phyloP scores from a whole-genome alignment of 176 grass and related monocot species.

The Oryza nivara region DNA sequence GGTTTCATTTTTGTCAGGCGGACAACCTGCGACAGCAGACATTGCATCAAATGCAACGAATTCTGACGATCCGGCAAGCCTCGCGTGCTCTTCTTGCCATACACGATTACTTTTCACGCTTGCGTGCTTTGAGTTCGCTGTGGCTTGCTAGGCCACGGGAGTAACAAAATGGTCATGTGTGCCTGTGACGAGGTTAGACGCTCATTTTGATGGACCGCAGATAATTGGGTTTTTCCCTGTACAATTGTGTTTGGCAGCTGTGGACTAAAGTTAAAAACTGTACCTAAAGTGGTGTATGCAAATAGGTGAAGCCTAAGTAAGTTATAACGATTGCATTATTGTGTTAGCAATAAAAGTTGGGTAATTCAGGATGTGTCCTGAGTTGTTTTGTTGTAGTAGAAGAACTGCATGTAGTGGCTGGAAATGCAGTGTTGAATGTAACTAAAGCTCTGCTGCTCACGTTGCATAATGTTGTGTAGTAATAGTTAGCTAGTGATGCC shows the following conservation, averaged over 20 bases:
- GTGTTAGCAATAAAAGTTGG: constrained; percentile 43
- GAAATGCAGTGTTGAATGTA: constrained; percentile 13
- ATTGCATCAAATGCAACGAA: constrained; percentile 71
- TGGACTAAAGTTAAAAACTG: constrained; percentile 23
- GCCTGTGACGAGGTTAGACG: not conserved
- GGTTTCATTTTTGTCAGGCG: constrained; percentile 38
- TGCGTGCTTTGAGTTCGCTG: constrained; percentile 67
- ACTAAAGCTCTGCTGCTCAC: not conserved
- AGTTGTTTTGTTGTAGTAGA: constrained; percentile 10
- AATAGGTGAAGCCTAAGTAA: constrained; percentile 42
- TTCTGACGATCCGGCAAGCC: constrained; percentile 58
- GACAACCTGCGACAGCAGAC: constrained; percentile 73
- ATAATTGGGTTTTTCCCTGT: constrained; percentile 18
- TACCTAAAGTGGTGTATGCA: constrained; percentile 44
- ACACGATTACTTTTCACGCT: constrained; percentile 67
- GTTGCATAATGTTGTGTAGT: not conserved
- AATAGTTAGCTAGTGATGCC: not conserved
- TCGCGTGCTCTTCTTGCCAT: constrained; percentile 60
- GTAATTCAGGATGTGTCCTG: constrained; percentile 9
- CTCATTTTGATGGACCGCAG: not conserved
- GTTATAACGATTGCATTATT: constrained; percentile 41
- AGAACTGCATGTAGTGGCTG: constrained; percentile 11
- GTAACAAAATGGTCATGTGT: constrained; percentile 9
- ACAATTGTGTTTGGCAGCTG: constrained; percentile 32
- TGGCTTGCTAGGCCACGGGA: constrained; percentile 73